These are phyloP conservation scores for Rhizomucor pusillus DNA, from an alignment of 371 early-diverging fungal genomes.

Conservation along the genomic window DNA sequence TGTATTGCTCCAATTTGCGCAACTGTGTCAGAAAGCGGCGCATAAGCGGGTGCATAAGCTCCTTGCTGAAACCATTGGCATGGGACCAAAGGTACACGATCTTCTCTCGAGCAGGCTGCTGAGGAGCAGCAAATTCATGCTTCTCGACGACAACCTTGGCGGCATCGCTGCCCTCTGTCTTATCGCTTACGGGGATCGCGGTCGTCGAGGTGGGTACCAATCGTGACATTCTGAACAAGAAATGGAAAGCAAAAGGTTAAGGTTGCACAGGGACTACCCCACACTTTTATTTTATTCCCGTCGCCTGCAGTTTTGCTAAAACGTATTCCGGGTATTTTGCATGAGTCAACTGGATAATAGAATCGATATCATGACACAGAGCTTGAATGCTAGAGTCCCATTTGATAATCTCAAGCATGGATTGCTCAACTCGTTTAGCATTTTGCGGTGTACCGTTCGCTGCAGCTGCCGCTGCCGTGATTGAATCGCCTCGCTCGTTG, in stretches of 20 bases:
- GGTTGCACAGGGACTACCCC: neutral
- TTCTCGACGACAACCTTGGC: slow-evolving; percentile 29
- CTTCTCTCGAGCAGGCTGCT: slow-evolving; percentile 7
- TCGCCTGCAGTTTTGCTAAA: too few species aligned
- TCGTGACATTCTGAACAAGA: slow-evolving; percentile 11
- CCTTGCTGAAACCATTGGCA: slow-evolving; percentile 45
- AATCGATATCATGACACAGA: slow-evolving; percentile 60
- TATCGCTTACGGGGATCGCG: slow-evolving; percentile 22
- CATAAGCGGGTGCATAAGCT: slow-evolving; percentile 37
- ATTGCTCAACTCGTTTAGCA: slow-evolving; percentile 36
- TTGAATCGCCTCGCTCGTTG: slow-evolving; percentile 21
- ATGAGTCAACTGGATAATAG: slow-evolving; percentile 52
- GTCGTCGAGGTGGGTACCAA: slow-evolving; percentile 5
- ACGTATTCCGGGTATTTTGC: slow-evolving; percentile 52
- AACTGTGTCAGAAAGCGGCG: slow-evolving; percentile 15
- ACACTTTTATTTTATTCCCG: neutral
- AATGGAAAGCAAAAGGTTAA: neutral
- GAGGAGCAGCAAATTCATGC: slow-evolving; percentile 26
- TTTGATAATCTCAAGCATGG: slow-evolving; percentile 46
- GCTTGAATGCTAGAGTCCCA: slow-evolving; percentile 65
- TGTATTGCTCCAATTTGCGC: slow-evolving; percentile 18
- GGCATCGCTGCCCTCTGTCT: slow-evolving; percentile 19
- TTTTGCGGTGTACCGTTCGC: slow-evolving; percentile 26
- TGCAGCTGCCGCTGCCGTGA: slow-evolving; percentile 29
- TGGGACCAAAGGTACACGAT: slow-evolving; percentile 34